phyloP scores from a whole-genome alignment of 2,329 filamentous ascomycete species.

The Calycina herbarum region DNA sequence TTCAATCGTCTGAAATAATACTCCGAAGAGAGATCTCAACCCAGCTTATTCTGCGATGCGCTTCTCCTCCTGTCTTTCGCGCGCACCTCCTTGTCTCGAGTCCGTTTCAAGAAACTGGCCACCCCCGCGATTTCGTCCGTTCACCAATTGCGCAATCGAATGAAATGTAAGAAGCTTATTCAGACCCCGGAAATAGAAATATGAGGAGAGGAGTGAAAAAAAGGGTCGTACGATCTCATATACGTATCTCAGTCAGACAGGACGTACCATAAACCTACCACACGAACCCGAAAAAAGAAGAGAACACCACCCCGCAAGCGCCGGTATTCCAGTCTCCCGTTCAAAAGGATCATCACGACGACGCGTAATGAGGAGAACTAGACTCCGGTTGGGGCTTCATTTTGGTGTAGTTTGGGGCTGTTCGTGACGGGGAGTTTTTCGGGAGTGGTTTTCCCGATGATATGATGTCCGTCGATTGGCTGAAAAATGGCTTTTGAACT shows the following conservation, averaged over 20 bases:
- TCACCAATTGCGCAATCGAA: not conserved
- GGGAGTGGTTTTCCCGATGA: not conserved
- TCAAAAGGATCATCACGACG: not conserved
- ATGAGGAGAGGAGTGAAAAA: not conserved
- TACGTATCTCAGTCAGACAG: not conserved
- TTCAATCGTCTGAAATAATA: not conserved
- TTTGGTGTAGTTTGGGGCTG: not conserved
- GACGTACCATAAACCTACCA: not conserved
- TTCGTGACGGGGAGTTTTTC: not conserved
- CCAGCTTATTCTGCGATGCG: not conserved
- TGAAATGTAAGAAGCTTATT: not conserved
- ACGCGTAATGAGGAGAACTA: not conserved
- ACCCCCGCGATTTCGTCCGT: not conserved
- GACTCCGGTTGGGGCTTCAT: not conserved
- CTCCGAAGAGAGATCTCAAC: too few relatives aligned
- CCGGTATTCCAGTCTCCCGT: not conserved
- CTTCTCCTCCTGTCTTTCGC: conserved; percentile 1
- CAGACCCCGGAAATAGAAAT: not conserved
- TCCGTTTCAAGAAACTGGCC: not conserved
- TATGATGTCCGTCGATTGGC: not conserved
- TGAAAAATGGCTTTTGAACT: not conserved
- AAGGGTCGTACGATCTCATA: not conserved
- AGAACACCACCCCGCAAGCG: not conserved
- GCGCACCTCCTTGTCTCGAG: not conserved
- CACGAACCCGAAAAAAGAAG: not conserved